phyloP scores from a whole-genome alignment of 2,329 filamentous ascomycete species.

The Magnaporthales sp. region DNA sequence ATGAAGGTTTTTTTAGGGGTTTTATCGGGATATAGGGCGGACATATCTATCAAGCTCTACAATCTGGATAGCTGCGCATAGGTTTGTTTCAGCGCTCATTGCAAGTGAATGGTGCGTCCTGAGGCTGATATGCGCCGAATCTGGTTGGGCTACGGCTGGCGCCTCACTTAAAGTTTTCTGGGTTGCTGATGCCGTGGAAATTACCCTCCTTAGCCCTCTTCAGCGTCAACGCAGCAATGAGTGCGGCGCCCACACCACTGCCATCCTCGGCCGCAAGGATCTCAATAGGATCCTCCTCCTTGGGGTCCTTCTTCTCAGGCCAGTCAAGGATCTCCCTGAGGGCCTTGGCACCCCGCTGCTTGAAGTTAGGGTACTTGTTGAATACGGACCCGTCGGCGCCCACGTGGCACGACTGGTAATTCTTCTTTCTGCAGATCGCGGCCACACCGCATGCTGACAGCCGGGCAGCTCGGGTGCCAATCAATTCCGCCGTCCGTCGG shows the following conservation, averaged over 20 bases:
- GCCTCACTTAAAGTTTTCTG: conserved; percentile 47
- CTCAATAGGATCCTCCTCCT: conserved; percentile 79
- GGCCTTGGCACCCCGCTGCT: conserved; percentile 79
- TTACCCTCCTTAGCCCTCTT: conserved; percentile 57
- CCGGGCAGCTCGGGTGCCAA: conserved; percentile 87
- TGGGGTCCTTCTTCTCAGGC: conserved; percentile 59
- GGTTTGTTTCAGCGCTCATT: background rate
- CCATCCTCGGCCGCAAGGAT: conserved; percentile 90
- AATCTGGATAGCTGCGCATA: background rate
- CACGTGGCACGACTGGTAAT: conserved; percentile 79
- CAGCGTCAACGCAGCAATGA: conserved; percentile 72
- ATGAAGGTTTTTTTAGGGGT: background rate
- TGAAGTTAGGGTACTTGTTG: conserved; percentile 99
- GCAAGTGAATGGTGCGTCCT: background rate
- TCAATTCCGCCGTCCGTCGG: conserved; percentile 83
- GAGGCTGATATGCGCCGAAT: background rate
- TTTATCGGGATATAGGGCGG: background rate
- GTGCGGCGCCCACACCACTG: conserved; percentile 88
- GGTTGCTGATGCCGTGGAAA: conserved; percentile 54
- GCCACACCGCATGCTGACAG: conserved; percentile 92
- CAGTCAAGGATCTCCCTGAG: conserved; percentile 94
- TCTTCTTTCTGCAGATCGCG: conserved; percentile 95
- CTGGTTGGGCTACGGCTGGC: background rate
- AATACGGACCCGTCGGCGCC: conserved; percentile 96
- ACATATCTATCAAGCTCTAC: background rate